A percentile compares a stretch with the other conserved stretches of the same genome.
phyloP scores from a whole-genome alignment of 192 early-diverging fungal genomes.

The Cladochytrium replicatum region DNA sequence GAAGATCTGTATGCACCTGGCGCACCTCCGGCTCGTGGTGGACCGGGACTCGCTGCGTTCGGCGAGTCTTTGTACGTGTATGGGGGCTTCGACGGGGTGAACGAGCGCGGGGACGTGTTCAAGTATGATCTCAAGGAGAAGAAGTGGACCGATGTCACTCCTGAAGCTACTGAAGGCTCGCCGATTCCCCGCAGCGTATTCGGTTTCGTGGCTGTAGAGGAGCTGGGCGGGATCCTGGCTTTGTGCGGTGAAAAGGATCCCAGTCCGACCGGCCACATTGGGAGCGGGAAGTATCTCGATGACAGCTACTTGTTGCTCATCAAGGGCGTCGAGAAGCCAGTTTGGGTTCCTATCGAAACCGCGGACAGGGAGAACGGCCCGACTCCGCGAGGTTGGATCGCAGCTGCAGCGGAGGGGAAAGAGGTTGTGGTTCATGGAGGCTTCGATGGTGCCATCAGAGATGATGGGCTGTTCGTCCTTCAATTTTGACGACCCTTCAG shows the following conservation, averaged over 20 bases:
- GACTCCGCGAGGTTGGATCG: slow-evolving; percentile 1
- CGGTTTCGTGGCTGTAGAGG: slow-evolving; percentile 1
- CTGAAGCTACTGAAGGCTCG: neutral
- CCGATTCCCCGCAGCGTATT: neutral
- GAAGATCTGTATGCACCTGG: neutral
- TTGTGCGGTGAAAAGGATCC: slow-evolving; percentile 5
- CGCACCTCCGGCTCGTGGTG: neutral
- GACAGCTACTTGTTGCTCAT: slow-evolving; percentile 1
- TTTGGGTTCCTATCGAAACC: neutral
- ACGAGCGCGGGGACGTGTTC: slow-evolving; percentile 1
- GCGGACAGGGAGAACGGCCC: neutral
- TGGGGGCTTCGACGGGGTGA: slow-evolving; percentile 7
- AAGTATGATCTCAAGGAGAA: neutral
- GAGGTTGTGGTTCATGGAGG: slow-evolving; percentile 2
- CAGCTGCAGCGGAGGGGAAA: neutral
- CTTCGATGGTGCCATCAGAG: slow-evolving; percentile 2
- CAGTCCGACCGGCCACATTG: neutral
- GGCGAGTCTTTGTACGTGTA: neutral
- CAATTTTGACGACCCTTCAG: no score
- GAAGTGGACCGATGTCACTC: neutral
- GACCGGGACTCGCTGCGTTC: neutral
- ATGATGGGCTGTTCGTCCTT: slow-evolving; percentile 1
- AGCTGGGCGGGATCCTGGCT: neutral
- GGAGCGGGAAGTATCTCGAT: neutral
- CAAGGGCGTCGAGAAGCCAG: neutral